Conservation (phyloP, 495 filamentous ascomycete species). For the Aspergillus coremiiformis region DNA sequence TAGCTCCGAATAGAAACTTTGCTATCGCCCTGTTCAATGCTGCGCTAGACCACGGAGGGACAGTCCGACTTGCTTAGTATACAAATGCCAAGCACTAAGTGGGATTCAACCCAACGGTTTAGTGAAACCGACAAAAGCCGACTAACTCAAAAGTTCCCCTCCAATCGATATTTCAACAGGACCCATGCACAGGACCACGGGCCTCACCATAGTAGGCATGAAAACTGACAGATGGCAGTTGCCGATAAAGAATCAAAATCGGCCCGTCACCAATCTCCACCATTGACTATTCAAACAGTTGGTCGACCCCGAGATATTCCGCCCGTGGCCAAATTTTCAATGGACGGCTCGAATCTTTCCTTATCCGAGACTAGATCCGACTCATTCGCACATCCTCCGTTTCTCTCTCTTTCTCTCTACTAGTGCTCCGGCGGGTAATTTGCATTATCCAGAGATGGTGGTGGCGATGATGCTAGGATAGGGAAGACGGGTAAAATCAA, state of each 20-base stretch:
- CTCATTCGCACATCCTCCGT: background rate
- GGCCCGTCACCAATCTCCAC: background rate
- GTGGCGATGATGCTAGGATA: background rate
- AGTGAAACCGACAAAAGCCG: background rate
- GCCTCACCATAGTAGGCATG: background rate
- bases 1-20: background rate
- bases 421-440: background rate
- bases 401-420: background rate
- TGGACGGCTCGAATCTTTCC: background rate
- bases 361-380: background rate
- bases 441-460: background rate
- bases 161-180: background rate
- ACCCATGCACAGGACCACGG: background rate
- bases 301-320: slow-evolving; percentile 2
- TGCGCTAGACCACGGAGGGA: background rate
- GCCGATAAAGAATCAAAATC: background rate
- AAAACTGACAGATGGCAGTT: background rate
- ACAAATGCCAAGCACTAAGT: background rate
- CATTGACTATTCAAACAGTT: background rate
- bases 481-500: background rate
- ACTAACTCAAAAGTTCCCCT: background rate
- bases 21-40: background rate
- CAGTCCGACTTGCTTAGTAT: background rate
- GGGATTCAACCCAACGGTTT: background rate
- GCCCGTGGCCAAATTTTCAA: slow-evolving; percentile 8